phyloP scores from a whole-genome alignment of 345 rosid genomes.

The Camelina laxa region DNA sequence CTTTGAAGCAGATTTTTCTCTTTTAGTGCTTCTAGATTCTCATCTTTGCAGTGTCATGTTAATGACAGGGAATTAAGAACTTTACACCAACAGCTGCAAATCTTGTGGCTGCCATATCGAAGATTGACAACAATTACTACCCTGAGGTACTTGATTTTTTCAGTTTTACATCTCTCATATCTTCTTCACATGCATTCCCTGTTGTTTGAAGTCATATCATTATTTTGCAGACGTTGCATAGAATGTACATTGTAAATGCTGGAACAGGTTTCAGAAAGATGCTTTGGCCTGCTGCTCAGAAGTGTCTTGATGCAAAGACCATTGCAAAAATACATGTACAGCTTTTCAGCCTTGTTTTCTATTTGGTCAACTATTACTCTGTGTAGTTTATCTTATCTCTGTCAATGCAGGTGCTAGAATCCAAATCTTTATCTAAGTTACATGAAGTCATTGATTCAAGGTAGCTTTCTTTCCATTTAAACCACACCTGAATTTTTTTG shows the following conservation, averaged over 20 bases:
- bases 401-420: conserved; percentile 78
- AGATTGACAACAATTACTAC: conserved; percentile 83
- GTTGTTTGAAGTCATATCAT: conserved; percentile 7
- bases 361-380: conserved; percentile 15
- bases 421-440: conserved; percentile 69
- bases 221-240: conserved; percentile 74
- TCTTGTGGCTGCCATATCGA: conserved; percentile 79
- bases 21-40: conserved; percentile 33
- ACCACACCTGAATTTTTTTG: background rate
- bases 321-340: conserved; percentile 81
- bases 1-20: conserved; percentile 17
- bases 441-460: conserved; percentile 84
- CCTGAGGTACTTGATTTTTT: conserved; percentile 76
- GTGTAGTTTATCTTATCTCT: conserved; percentile 31
- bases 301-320: conserved; percentile 86
- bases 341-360: conserved; percentile 32
- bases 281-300: conserved; percentile 99
- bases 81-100: conserved; percentile 82
- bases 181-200: background rate
- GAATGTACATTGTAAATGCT: conserved; percentile 92
- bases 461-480: conserved; percentile 47
- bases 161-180: conserved; percentile 10
- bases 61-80: conserved; percentile 84
- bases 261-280: conserved; percentile 93
- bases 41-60: conserved; percentile 37